Percentiles rank a stretch among this genome's conserved stretches.
phyloP scores from a whole-genome alignment of 2,329 filamentous ascomycete genomes.

The Tricladium varicosporioides region DNA sequence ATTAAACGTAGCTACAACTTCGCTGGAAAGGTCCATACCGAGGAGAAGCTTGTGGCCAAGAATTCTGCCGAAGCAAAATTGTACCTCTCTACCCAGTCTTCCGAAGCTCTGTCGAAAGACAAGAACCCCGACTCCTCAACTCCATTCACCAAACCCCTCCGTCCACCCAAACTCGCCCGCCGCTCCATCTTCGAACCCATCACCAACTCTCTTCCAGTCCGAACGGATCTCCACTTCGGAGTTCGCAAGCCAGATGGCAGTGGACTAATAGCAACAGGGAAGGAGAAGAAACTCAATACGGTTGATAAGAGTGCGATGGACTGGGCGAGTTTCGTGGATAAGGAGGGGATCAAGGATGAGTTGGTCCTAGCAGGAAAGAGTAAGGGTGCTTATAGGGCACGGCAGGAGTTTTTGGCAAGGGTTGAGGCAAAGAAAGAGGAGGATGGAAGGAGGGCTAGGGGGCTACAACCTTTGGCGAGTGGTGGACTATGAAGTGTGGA shows the following conservation, averaged over 20 bases:
- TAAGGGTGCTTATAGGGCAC: conserved; percentile 60
- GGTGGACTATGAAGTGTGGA: no score
- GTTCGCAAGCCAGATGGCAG: conserved; percentile 36
- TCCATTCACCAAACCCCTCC: conserved; percentile 35
- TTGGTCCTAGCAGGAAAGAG: conserved; percentile 62
- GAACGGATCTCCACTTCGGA: conserved; percentile 58
- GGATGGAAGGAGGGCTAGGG: conserved; percentile 54
- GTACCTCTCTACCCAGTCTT: conserved; percentile 52
- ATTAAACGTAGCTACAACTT: conserved; percentile 75
- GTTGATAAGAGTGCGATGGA: conserved; percentile 73
- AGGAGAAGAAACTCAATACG: conserved; percentile 65
- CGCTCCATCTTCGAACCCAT: conserved; percentile 63
- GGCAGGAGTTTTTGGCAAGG: conserved; percentile 64
- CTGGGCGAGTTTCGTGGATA: conserved; percentile 70
- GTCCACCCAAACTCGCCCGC: conserved; percentile 35
- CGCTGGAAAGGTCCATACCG: conserved; percentile 68
- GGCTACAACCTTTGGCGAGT: conserved; percentile 11
- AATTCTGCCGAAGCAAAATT: conserved; percentile 65
- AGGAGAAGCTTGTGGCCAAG: conserved; percentile 66
- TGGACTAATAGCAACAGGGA: conserved; percentile 44
- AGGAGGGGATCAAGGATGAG: conserved; percentile 69
- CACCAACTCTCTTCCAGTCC: conserved; percentile 41
- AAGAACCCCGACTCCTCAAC: conserved; percentile 40
- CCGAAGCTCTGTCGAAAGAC: conserved; percentile 22
- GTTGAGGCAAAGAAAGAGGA: conserved; percentile 63